Evolutionary conservation across 331 rosid species (phyloP).

Genomic region (Malus hybrid): DNA sequence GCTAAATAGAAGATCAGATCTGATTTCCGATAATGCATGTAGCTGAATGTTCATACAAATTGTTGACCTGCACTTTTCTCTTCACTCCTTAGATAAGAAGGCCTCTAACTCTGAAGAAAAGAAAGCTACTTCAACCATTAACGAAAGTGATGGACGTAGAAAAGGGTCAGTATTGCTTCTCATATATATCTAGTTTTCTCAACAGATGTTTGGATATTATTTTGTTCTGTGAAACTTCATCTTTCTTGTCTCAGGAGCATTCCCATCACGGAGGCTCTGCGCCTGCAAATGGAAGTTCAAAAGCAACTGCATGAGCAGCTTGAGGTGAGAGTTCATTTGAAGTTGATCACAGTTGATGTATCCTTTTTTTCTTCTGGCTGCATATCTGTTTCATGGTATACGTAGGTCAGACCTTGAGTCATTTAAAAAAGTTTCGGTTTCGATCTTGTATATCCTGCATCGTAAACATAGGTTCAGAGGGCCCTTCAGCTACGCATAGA

Average conservation of each 20-base stretch:
- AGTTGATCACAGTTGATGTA: background rate
- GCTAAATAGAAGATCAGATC: background rate
- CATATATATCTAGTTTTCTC: background rate
- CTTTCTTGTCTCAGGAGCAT: conserved; percentile 16
- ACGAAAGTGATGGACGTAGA: conserved; percentile 16
- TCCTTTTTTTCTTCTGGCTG: background rate
- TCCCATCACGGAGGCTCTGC: conserved; percentile 35
- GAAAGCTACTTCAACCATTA: conserved; percentile 16
- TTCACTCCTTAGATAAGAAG: conserved; percentile 23
- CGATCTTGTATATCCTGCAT: background rate
- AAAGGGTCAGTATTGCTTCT: conserved; percentile 22
- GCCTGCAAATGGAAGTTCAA: conserved; percentile 43
- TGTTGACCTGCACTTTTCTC: background rate
- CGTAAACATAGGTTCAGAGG: conserved; percentile 26
- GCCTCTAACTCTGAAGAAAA: conserved; percentile 27
- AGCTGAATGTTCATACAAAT: background rate
- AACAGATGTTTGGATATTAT: background rate
- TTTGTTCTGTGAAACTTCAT: background rate
- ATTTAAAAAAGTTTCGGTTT: background rate
- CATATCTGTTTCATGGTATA: background rate
- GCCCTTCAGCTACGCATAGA: conserved; percentile 37
- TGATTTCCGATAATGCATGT: background rate
- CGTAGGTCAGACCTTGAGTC: background rate
- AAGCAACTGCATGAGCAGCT: conserved; percentile 41
- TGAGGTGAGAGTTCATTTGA: conserved; percentile 17